Evolutionary conservation across 2,329 filamentous ascomycete species (phyloP).

Genomic region (Pseudopyrenochaeta lycopersici): DNA sequence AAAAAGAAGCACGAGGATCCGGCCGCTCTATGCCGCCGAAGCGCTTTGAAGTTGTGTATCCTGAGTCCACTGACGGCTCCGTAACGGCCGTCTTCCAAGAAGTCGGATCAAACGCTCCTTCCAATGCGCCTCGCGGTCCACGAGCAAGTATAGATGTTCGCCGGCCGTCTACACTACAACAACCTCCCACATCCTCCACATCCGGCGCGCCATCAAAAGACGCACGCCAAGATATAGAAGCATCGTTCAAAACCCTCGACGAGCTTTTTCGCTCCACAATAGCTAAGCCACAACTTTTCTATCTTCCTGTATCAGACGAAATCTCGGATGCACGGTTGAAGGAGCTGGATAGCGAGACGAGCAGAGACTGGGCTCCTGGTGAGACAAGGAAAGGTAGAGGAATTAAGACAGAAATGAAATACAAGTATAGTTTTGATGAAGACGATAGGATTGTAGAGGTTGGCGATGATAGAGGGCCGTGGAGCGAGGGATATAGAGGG

Average conservation of each 20-base stretch:
- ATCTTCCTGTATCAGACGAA: constrained; percentile 69
- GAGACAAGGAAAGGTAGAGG: constrained; percentile 40
- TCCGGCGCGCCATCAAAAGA: constrained; percentile 15
- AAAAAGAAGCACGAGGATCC: constrained; percentile 37
- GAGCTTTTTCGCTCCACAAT: constrained; percentile 68
- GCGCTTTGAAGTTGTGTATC: constrained; percentile 45
- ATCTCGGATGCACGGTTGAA: constrained; percentile 72
- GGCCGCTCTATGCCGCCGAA: constrained; percentile 28
- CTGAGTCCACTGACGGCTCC: constrained; percentile 21
- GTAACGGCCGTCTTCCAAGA: constrained; percentile 44
- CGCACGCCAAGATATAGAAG: constrained; percentile 31
- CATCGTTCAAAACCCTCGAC: constrained; percentile 64
- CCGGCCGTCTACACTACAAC: constrained; percentile 5
- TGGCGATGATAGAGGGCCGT: constrained; percentile 43
- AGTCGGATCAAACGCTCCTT: constrained; percentile 38
- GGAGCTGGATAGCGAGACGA: constrained; percentile 59
- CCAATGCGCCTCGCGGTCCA: constrained; percentile 34
- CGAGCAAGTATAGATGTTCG: constrained; percentile 15
- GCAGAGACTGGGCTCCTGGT: constrained; percentile 51
- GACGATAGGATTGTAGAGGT: constrained; percentile 55
- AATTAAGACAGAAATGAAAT: constrained; percentile 41
- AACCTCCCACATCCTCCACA: constrained; percentile 1
- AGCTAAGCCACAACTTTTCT: constrained; percentile 72
- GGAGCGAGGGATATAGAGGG: constrained; percentile 32
- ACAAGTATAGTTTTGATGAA: constrained; percentile 56